phyloP scores from a whole-genome alignment of 208 protist species.

The Leishmania guyanensis region DNA sequence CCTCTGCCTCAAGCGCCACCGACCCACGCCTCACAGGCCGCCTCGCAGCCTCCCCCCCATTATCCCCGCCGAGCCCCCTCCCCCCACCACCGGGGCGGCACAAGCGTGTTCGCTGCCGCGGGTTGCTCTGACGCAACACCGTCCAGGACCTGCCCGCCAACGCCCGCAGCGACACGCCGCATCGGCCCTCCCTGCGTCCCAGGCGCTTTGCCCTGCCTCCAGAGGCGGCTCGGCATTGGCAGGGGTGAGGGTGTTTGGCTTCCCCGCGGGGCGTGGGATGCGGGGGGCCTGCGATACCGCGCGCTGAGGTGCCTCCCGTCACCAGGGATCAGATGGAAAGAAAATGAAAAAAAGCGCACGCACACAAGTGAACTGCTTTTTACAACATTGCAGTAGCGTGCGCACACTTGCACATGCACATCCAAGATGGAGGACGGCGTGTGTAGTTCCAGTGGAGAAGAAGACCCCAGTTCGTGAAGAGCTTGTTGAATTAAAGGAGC shows the following conservation, averaged over 20 bases:
- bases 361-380: background rate
- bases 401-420: background rate
- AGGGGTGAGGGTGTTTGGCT: too few relatives aligned
- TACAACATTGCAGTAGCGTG: conserved; percentile 29
- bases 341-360: background rate
- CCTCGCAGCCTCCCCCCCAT: background rate
- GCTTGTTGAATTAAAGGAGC: background rate
- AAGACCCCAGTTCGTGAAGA: background rate
- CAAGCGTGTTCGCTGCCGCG: background rate
- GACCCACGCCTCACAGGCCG: background rate
- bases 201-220: background rate
- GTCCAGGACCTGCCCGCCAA: background rate
- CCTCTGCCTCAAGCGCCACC: background rate
- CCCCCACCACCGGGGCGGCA: background rate
- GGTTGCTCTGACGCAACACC: background rate
- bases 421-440: background rate
- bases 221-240: too few relatives aligned
- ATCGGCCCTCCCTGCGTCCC: background rate
- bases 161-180: background rate
- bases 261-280: too few relatives aligned
- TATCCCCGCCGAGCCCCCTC: too few relatives aligned
- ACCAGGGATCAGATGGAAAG: background rate
- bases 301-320: background rate
- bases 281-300: background rate
- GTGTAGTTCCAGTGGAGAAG: background rate